Percentiles rank a stretch among this genome's conserved stretches.
phyloP scores from a whole-genome alignment of 2,329 filamentous ascomycete genomes.

The Aspergillus pseudoviridinutans region DNA sequence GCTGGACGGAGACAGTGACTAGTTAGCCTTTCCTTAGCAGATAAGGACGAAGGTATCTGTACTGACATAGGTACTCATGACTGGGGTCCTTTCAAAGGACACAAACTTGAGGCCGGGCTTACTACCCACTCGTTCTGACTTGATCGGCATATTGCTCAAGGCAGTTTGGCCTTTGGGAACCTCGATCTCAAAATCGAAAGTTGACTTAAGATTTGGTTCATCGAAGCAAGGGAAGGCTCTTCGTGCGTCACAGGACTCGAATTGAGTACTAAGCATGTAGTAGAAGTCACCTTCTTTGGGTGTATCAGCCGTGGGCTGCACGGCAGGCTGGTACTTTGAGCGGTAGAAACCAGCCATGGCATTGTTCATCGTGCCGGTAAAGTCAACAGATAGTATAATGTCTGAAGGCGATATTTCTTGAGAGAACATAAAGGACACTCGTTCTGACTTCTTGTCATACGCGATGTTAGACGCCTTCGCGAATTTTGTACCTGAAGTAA shows the following conservation, averaged over 20 bases:
- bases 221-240: slow-evolving; percentile 97
- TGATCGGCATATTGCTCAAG: slow-evolving; percentile 93
- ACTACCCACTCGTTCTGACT: slow-evolving; percentile 64
- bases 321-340: slow-evolving; percentile 83
- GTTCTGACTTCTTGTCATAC: slow-evolving; percentile 81
- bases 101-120: slow-evolving; percentile 63
- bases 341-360: slow-evolving; percentile 92
- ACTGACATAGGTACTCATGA: slow-evolving; percentile 79
- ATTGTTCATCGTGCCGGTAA: slow-evolving; percentile 80
- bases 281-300: slow-evolving; percentile 64
- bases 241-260: slow-evolving; percentile 92
- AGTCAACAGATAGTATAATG: slow-evolving; percentile 68
- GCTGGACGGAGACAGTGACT: slow-evolving; percentile 51
- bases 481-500: slow-evolving; percentile 22
- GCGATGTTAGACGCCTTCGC: slow-evolving; percentile 61
- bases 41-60: not conserved
- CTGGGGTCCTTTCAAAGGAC: slow-evolving; percentile 74
- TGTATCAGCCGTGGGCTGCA: slow-evolving; percentile 68
- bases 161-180: slow-evolving; percentile 83
- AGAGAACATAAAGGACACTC: slow-evolving; percentile 72
- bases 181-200: slow-evolving; percentile 91
- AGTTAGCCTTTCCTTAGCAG: slow-evolving; percentile 46
- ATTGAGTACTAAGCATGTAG: slow-evolving; percentile 90
- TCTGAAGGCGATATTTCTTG: slow-evolving; percentile 65
- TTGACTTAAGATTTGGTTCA: slow-evolving; percentile 94